Conservation (phyloP, 768 basidiomycete species). For the Lactifluus volemus region DNA sequence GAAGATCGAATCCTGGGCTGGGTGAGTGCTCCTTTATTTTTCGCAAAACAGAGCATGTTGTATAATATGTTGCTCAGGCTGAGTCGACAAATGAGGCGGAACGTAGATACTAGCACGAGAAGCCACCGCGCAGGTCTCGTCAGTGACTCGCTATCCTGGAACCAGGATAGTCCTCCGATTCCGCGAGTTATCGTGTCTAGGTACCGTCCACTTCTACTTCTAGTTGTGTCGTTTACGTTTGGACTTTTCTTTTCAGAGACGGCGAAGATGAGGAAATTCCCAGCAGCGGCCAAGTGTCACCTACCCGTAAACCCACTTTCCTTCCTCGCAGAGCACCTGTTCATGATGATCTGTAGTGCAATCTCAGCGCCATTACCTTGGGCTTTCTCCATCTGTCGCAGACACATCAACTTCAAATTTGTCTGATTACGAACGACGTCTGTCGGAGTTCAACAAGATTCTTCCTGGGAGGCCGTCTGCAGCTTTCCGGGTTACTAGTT, state of each 20-base stretch:
- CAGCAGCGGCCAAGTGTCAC: constrained; percentile 73
- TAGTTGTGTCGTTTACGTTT: neutral
- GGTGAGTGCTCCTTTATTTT: constrained; percentile 27
- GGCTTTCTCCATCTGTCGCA: constrained; percentile 5
- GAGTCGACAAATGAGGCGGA: constrained; percentile 29
- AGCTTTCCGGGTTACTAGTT: constrained; percentile 41
- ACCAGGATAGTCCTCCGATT: constrained; percentile 22
- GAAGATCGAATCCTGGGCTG: constrained; percentile 42
- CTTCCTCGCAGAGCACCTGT: too few species aligned
- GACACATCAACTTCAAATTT: constrained; percentile 22
- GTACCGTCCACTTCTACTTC: constrained; percentile 23
- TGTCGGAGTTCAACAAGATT: constrained; percentile 34
- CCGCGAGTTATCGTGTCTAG: constrained; percentile 35
- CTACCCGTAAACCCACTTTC: constrained; percentile 40
- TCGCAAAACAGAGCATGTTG: neutral
- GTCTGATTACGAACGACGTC: constrained; percentile 28
- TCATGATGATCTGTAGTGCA: constrained; percentile 3
- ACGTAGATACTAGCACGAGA: constrained; percentile 25
- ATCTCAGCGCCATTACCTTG: neutral
- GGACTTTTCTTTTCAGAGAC: constrained; percentile 8
- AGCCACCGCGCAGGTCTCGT: constrained; percentile 14
- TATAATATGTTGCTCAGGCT: constrained; percentile 15
- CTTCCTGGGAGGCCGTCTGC: constrained; percentile 29
- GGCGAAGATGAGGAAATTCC: constrained; percentile 58
- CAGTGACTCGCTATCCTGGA: constrained; percentile 19